A percentile compares a stretch with the other conserved stretches of the same genome.
Evolutionary conservation across 805 yeast genomes (phyloP).

Genomic region (Lipomyces starkeyi): DNA sequence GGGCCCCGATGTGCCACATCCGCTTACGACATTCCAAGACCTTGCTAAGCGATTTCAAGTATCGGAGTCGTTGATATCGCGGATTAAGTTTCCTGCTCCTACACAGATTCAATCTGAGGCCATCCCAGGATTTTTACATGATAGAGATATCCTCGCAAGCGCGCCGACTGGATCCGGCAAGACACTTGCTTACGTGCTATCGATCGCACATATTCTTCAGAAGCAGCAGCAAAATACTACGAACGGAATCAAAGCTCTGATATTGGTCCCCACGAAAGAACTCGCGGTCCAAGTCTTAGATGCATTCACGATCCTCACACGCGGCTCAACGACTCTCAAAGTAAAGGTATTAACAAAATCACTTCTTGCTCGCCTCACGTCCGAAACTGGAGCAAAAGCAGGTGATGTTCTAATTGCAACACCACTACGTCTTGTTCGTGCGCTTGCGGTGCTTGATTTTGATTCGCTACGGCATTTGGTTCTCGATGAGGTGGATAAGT

Average conservation of each 20-base stretch:
- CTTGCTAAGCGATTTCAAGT: constrained; percentile 70
- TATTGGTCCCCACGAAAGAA: constrained; percentile 94
- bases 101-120: constrained; percentile 93
- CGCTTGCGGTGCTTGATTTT: constrained; percentile 67
- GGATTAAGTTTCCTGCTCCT: constrained; percentile 78
- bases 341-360: constrained; percentile 51
- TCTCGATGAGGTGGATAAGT: constrained; percentile 94
- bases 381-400: constrained; percentile 60
- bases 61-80: constrained; percentile 62
- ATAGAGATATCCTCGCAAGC: constrained; percentile 84
- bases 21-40: constrained; percentile 88
- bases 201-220: constrained; percentile 66
- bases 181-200: constrained; percentile 86
- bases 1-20: constrained; percentile 88
- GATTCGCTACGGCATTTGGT: constrained; percentile 73
- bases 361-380: constrained; percentile 57
- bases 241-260: constrained; percentile 69
- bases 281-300: constrained; percentile 83
- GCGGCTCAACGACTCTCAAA: constrained; percentile 42
- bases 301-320: constrained; percentile 64
- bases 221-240: constrained; percentile 46
- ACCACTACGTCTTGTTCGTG: constrained; percentile 84
- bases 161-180: constrained; percentile 99
- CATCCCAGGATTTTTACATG: constrained; percentile 72
- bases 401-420: constrained; percentile 86